Percentiles rank a stretch among this genome's conserved stretches.
These are phyloP conservation scores for Scytalidium lignicola DNA, from an alignment of 2,329 filamentous ascomycete genomes.

Conservation along the genomic window DNA sequence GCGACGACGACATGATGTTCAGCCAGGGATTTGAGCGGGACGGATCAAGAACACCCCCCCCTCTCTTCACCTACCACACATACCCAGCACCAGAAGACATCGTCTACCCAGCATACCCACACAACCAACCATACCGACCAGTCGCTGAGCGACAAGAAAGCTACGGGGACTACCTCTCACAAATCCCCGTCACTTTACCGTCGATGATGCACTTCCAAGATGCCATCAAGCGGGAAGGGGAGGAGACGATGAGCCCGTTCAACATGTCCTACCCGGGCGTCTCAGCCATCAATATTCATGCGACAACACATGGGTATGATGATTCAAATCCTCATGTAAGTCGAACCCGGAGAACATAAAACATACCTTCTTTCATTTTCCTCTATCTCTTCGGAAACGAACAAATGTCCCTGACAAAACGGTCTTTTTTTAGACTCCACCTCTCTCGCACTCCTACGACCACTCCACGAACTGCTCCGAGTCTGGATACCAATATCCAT, in stretches of 20 bases:
- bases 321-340: constrained; percentile 70
- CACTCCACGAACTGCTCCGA: constrained; percentile 60
- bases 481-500: constrained; percentile 57
- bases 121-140: constrained; percentile 47
- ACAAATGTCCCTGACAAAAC: constrained; percentile 12
- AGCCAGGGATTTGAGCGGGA: constrained; percentile 61
- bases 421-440: constrained; percentile 57
- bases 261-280: constrained; percentile 62
- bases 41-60: constrained; percentile 66
- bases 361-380: background rate
- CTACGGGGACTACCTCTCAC: constrained; percentile 53
- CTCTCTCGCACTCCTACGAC: constrained; percentile 69
- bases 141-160: constrained; percentile 43
- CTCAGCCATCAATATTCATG: constrained; percentile 56
- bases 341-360: constrained; percentile 32
- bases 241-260: constrained; percentile 55
- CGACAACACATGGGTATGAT: constrained; percentile 54
- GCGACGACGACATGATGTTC: constrained; percentile 64
- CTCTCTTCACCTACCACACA: constrained; percentile 62
- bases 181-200: constrained; percentile 55
- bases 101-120: constrained; percentile 54
- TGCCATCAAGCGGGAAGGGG: constrained; percentile 63
- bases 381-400: constrained; percentile 3
- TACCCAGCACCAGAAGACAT: constrained; percentile 63
- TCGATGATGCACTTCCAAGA: constrained; percentile 60